Conservation (phyloP, 2,329 filamentous ascomycete species). For the Trichophyton simii region DNA sequence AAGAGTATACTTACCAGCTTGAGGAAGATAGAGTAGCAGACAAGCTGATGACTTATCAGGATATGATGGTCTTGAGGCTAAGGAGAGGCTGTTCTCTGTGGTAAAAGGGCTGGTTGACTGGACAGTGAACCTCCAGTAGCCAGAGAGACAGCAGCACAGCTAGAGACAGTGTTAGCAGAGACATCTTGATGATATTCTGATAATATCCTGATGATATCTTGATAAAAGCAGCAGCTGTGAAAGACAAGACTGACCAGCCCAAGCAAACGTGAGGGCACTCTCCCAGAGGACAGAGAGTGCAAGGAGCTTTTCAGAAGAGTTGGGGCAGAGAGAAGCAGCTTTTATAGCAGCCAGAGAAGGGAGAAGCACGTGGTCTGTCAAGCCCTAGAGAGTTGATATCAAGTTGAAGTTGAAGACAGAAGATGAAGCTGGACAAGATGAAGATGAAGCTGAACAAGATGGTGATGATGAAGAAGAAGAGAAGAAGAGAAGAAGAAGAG, state of each 20-base stretch:
- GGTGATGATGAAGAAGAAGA: background rate
- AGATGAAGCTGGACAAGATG: background rate
- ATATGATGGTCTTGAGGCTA: background rate
- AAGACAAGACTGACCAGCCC: background rate
- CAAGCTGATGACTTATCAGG: background rate
- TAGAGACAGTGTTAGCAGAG: background rate
- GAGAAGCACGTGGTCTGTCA: background rate
- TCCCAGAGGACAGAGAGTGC: background rate
- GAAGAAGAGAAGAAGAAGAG: background rate
- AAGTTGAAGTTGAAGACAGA: background rate
- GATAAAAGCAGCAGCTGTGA: background rate
- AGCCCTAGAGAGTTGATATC: slow-evolving; percentile 1
- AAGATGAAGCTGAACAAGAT: background rate
- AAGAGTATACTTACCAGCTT: background rate
- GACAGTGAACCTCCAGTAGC: background rate
- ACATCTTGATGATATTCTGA: background rate
- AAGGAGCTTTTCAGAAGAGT: background rate
- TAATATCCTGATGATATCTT: background rate
- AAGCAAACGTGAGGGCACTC: background rate
- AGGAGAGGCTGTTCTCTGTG: background rate
- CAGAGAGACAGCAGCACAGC: background rate
- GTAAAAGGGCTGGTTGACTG: background rate
- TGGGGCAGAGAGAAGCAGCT: background rate
- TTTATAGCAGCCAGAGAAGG: background rate
- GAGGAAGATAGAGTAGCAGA: background rate